Conservation (phyloP, 768 basidiomycete species). For the Lactarius sanguifluus region DNA sequence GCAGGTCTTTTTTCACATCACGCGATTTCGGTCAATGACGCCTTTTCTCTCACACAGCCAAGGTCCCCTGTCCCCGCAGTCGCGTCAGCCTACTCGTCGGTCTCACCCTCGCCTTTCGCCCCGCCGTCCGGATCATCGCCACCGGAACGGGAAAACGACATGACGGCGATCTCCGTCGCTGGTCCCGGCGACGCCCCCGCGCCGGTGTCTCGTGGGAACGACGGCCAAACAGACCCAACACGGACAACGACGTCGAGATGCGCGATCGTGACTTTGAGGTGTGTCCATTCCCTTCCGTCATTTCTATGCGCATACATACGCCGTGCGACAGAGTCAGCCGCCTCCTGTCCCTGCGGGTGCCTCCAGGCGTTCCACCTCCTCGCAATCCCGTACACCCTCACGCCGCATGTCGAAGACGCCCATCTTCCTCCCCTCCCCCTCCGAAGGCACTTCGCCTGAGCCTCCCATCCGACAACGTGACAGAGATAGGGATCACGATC, state of each 20-base stretch:
- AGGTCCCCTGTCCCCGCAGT: neutral
- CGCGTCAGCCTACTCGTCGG: neutral
- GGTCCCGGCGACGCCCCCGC: neutral
- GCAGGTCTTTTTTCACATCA: too few species aligned
- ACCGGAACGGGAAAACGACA: too few species aligned
- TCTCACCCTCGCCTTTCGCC: conserved; percentile 21
- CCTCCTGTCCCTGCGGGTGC: neutral
- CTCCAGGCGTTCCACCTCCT: conserved; percentile 5
- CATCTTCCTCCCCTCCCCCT: conserved; percentile 18
- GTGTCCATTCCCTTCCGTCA: neutral
- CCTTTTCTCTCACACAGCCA: neutral
- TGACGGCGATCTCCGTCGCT: conserved; percentile 1
- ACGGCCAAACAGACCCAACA: neutral
- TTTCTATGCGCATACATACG: conserved; percentile 4
- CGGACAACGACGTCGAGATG: neutral
- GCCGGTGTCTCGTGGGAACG: neutral
- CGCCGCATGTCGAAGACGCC: conserved; percentile 10
- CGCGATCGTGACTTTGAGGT: conserved; percentile 1
- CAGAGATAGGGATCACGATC: neutral
- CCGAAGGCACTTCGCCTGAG: conserved; percentile 6
- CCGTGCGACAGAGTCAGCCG: conserved; percentile 5
- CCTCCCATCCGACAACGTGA: neutral
- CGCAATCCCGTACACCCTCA: neutral
- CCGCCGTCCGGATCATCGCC: neutral
- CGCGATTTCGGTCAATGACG: too few species aligned